phyloP scores from a whole-genome alignment of 495 filamentous ascomycete genomes.

The Halenospora varia region DNA sequence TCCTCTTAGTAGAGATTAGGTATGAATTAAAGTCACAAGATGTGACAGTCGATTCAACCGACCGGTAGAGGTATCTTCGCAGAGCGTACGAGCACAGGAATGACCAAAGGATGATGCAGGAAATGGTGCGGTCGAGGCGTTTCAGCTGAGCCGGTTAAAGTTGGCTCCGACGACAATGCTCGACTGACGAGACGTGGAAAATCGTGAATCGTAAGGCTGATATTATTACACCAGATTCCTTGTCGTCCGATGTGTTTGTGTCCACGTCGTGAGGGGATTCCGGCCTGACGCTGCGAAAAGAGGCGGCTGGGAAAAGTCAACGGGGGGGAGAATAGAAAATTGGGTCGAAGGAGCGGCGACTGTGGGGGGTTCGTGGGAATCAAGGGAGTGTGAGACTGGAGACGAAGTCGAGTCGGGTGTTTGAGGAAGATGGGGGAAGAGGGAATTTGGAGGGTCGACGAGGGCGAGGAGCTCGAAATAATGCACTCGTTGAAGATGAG shows the following conservation, averaged over 20 bases:
- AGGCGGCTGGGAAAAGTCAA: background rate
- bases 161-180: conserved; percentile 12
- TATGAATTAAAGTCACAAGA: conserved; percentile 12
- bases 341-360: no score
- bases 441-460: no score
- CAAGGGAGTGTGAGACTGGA: no score
- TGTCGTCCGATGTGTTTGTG: background rate
- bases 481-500: no score
- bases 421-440: no score
- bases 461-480: no score
- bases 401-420: no score
- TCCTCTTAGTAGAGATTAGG: conserved; percentile 10
- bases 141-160: conserved; percentile 15
- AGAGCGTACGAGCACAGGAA: no score
- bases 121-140: conserved; percentile 17
- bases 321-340: background rate
- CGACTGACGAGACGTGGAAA: conserved; percentile 6
- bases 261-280: no score
- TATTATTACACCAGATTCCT: background rate
- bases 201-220: conserved; percentile 3
- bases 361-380: no score
- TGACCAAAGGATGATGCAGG: conserved; percentile 11
- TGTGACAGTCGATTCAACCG: conserved; percentile 25
- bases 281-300: no score
- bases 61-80: no score